These are phyloP conservation scores for Orbilia blumenaviensis DNA, from an alignment of 2,329 filamentous ascomycete species.

Conservation along the genomic window DNA sequence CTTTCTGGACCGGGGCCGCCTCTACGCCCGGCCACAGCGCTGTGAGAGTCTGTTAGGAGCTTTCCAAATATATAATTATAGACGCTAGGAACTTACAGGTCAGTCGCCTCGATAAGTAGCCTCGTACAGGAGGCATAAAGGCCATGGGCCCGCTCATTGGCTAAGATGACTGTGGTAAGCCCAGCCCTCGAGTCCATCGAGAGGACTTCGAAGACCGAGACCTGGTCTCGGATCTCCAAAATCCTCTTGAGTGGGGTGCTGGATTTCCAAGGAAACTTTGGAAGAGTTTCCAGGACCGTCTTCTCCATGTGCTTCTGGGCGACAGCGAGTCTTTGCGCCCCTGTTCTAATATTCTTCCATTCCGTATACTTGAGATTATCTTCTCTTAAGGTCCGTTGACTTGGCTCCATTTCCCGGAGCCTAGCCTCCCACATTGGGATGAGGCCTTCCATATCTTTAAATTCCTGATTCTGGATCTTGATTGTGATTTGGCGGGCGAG, in stretches of 20 bases:
- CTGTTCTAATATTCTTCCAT: background rate
- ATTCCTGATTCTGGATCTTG: background rate
- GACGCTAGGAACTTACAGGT: background rate
- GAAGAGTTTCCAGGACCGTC: background rate
- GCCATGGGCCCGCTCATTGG: background rate
- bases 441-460: background rate
- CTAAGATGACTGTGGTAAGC: background rate
- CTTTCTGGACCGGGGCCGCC: no score
- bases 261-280: conserved; percentile 31
- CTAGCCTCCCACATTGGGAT: background rate
- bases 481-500: background rate
- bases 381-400: background rate
- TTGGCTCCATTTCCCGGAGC: background rate
- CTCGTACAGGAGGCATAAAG: no score
- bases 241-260: conserved; percentile 19
- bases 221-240: conserved; percentile 59
- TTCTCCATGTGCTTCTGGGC: background rate
- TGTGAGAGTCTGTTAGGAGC: no score
- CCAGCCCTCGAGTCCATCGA: background rate
- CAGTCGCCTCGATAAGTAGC: background rate
- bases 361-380: background rate
- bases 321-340: background rate
- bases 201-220: conserved; percentile 40
- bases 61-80: background rate
- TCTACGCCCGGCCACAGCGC: no score